A percentile compares a stretch with the other conserved stretches of the same genome.
These are phyloP conservation scores for Trichoderma harzianum DNA, from an alignment of 2,329 filamentous ascomycete species.

Conservation along the genomic window DNA sequence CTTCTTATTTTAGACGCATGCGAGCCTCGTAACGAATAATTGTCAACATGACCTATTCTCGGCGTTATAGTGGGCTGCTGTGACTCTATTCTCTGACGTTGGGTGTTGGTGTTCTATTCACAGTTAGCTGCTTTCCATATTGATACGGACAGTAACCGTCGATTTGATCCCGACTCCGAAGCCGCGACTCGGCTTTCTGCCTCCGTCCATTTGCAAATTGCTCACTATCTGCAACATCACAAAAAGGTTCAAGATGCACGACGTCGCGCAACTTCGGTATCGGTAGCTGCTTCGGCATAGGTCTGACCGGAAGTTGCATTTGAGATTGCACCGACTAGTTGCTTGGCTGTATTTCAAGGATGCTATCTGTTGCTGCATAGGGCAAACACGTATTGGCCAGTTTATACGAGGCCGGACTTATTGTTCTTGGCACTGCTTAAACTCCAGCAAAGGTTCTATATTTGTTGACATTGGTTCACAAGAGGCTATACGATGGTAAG, in stretches of 20 bases:
- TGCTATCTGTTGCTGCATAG: background rate
- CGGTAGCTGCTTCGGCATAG: background rate
- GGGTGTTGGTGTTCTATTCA: background rate
- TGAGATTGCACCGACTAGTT: background rate
- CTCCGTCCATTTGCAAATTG: background rate
- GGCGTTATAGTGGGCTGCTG: background rate
- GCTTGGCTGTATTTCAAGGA: no score
- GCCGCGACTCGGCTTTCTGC: background rate
- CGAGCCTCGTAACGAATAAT: background rate
- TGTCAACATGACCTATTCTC: background rate
- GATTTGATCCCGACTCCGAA: background rate
- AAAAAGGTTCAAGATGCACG: background rate
- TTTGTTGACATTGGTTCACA: background rate
- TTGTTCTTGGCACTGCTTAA: background rate
- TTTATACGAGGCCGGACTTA: background rate
- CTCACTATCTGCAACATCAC: background rate
- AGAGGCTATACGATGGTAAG: background rate
- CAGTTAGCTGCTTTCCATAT: background rate
- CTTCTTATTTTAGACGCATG: background rate
- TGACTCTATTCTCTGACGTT: background rate
- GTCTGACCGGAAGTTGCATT: background rate
- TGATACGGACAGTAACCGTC: no score
- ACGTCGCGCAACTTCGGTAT: background rate
- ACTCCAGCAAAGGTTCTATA: background rate
- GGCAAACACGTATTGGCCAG: background rate